Conservation (phyloP, 2,329 filamentous ascomycete genomes). For the Diaporthe capsici region DNA sequence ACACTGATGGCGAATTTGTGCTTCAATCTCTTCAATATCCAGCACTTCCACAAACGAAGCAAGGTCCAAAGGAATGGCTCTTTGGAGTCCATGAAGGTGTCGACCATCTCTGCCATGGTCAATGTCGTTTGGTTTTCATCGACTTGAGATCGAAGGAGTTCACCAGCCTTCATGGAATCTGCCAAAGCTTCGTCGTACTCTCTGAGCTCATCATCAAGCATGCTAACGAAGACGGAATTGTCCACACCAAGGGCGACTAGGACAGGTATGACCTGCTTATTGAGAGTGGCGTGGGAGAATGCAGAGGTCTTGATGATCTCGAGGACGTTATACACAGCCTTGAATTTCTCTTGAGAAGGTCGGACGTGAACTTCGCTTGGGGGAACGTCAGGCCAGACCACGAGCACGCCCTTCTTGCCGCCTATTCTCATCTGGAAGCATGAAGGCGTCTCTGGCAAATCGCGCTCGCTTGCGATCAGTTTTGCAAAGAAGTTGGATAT, state of each 20-base stretch:
- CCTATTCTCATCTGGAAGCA: slow-evolving; percentile 93
- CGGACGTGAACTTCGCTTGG: slow-evolving; percentile 82
- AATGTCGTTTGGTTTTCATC: slow-evolving; percentile 89
- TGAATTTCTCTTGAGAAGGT: slow-evolving; percentile 90
- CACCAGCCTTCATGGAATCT: slow-evolving; percentile 73
- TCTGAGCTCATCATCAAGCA: slow-evolving; percentile 77
- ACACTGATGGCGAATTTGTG: slow-evolving; percentile 91
- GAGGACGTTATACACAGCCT: slow-evolving; percentile 76
- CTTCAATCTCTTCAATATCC: slow-evolving; percentile 90
- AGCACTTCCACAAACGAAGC: slow-evolving; percentile 87
- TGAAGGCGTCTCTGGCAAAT: slow-evolving; percentile 76
- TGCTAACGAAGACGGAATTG: slow-evolving; percentile 74
- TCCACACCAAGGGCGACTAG: slow-evolving; percentile 82
- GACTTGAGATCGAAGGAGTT: slow-evolving; percentile 79
- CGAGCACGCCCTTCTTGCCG: slow-evolving; percentile 91
- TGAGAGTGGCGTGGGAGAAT: slow-evolving; percentile 83
- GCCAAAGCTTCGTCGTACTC: slow-evolving; percentile 80
- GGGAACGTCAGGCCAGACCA: slow-evolving; percentile 78
- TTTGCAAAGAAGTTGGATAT: slow-evolving; percentile 85
- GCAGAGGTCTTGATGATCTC: slow-evolving; percentile 89
- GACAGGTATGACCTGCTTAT: slow-evolving; percentile 91
- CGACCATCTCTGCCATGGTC: slow-evolving; percentile 80
- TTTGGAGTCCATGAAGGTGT: slow-evolving; percentile 77
- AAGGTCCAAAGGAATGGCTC: slow-evolving; percentile 90
- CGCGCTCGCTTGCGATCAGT: slow-evolving; percentile 80